Conservation (phyloP, 2,329 filamentous ascomycete genomes). For the Hymenoscyphus linearis region DNA sequence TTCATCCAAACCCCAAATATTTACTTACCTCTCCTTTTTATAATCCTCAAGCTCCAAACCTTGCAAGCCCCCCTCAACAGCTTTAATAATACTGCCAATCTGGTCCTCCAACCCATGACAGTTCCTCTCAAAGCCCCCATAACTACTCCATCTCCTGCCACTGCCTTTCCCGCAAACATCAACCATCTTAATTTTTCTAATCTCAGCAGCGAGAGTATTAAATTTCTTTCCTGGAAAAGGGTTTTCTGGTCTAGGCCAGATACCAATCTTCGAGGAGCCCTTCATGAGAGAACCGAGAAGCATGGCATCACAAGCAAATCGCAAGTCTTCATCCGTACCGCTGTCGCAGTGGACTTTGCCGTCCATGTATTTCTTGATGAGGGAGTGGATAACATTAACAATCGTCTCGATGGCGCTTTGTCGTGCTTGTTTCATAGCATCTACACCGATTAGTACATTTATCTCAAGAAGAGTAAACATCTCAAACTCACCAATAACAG, state of each 20-base stretch:
- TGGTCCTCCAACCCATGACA: slow-evolving; percentile 20
- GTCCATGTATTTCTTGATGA: slow-evolving; percentile 20
- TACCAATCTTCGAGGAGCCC: slow-evolving; percentile 22
- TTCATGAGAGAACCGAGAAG: slow-evolving; percentile 25
- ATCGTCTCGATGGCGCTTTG: slow-evolving; percentile 15
- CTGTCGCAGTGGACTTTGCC: slow-evolving; percentile 14
- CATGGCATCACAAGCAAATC: slow-evolving; percentile 23
- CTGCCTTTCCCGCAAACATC: slow-evolving; percentile 22
- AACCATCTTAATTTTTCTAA: slow-evolving; percentile 21
- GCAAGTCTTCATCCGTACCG: slow-evolving; percentile 16
- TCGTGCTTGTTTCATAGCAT: slow-evolving; percentile 17
- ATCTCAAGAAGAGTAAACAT: not conserved
- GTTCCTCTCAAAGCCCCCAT: slow-evolving; percentile 12
- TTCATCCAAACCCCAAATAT: not conserved
- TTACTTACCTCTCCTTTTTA: slow-evolving; percentile 15
- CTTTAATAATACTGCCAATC: slow-evolving; percentile 16
- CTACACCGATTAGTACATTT: slow-evolving; percentile 9
- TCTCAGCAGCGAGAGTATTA: slow-evolving; percentile 14
- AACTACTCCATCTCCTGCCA: slow-evolving; percentile 16
- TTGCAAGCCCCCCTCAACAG: slow-evolving; percentile 14
- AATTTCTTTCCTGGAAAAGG: slow-evolving; percentile 21
- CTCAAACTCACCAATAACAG: slow-evolving; percentile 2
- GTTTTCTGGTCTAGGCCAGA: slow-evolving; percentile 22
- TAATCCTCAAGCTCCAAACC: slow-evolving; percentile 18
- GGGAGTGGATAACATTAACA: slow-evolving; percentile 15